These are phyloP conservation scores for Aspergillus unguis DNA, from an alignment of 2,329 filamentous ascomycete genomes.

Conservation along the genomic window DNA sequence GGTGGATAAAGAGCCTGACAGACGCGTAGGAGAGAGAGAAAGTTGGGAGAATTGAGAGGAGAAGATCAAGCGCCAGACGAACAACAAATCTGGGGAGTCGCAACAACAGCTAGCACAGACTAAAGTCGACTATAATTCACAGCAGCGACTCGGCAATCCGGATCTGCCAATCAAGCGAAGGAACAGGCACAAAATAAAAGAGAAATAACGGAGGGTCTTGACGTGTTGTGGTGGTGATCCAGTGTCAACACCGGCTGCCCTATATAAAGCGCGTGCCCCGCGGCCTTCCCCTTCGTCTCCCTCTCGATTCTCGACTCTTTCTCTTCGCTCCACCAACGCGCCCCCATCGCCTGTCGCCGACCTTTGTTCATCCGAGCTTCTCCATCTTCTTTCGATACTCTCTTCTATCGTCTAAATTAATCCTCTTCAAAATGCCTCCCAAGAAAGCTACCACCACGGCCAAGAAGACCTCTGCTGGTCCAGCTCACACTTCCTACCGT, in stretches of 20 bases:
- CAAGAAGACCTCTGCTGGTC: conserved; percentile 53
- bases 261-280: conserved; percentile 46
- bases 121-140: too few relatives aligned
- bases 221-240: conserved; percentile 33
- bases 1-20: conserved; percentile 10
- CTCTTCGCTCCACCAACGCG: conserved; percentile 18
- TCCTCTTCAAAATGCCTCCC: conserved; percentile 56
- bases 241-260: conserved; percentile 41
- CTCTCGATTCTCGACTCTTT: conserved; percentile 30
- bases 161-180: conserved; percentile 14
- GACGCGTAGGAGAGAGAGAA: conserved; percentile 1
- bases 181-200: conserved; percentile 9
- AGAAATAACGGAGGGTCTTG: conserved; percentile 18
- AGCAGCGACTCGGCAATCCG: not conserved
- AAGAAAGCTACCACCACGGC: conserved; percentile 57
- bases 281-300: conserved; percentile 39
- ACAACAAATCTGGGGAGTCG: not conserved
- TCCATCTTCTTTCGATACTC: conserved; percentile 12
- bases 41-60: not conserved
- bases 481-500: conserved; percentile 63
- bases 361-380: conserved; percentile 13
- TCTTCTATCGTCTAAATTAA: conserved; percentile 12
- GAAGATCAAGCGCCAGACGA: not conserved
- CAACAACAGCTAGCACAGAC: too few relatives aligned
- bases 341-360: conserved; percentile 7